These are phyloP conservation scores for Dactylonectria estremocensis DNA, from an alignment of 2,329 filamentous ascomycete species.

Conservation along the genomic window DNA sequence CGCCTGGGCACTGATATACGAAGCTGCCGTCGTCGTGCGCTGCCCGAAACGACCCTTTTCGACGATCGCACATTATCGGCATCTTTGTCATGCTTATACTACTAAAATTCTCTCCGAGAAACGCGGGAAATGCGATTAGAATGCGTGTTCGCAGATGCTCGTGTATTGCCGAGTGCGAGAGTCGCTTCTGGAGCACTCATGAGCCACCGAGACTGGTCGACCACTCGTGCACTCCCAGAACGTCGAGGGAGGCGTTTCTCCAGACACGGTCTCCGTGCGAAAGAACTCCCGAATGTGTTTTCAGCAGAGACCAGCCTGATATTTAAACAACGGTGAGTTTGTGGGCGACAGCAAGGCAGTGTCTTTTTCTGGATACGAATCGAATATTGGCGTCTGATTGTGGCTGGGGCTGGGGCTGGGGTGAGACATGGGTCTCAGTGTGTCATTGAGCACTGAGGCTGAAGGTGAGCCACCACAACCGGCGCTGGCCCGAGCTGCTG, in stretches of 20 bases:
- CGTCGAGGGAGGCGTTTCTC: not conserved
- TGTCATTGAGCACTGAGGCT: conserved; percentile 9
- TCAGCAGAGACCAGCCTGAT: conserved; percentile 10
- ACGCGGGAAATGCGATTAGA: conserved; percentile 5
- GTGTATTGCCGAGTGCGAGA: not conserved
- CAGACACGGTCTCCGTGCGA: not conserved
- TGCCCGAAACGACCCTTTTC: conserved; percentile 4
- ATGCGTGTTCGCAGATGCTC: not conserved
- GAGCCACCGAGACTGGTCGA: not conserved
- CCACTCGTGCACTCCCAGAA: not conserved
- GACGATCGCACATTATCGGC: not conserved
- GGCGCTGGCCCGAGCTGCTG: conserved; percentile 6
- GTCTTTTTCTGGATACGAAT: not conserved
- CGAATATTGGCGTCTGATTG: conserved; percentile 6
- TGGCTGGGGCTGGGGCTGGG: conserved; percentile 20
- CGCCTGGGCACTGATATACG: conserved; percentile 20
- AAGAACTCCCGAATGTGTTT: not conserved
- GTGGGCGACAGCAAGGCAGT: conserved; percentile 14
- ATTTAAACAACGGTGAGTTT: conserved; percentile 25
- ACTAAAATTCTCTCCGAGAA: not conserved
- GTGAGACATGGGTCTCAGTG: conserved; percentile 1
- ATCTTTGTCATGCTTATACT: conserved; percentile 17
- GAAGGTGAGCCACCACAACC: conserved; percentile 35
- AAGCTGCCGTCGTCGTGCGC: conserved; percentile 3
- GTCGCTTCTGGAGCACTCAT: not conserved